These are phyloP conservation scores for Apocynum venetum DNA, from an alignment of 257 asterid genomes.

Conservation along the genomic window DNA sequence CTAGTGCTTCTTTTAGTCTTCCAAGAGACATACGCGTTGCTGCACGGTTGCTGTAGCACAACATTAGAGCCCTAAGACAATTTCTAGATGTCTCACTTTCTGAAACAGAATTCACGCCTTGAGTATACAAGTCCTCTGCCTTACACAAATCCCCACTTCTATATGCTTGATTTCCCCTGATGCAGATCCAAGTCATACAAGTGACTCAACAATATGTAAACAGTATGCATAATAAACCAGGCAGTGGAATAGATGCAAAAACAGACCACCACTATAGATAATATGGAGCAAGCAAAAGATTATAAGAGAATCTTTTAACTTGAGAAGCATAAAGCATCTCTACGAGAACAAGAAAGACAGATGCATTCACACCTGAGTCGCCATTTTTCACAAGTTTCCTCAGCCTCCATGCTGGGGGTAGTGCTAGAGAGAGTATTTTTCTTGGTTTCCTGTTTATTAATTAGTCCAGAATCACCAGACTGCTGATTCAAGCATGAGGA, in stretches of 20 bases:
- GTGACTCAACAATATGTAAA: slow-evolving; percentile 17
- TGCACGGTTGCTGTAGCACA: slow-evolving; percentile 97
- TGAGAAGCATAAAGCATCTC: neutral
- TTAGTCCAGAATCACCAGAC: slow-evolving; percentile 35
- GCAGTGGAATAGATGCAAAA: slow-evolving; percentile 5
- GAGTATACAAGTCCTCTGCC: slow-evolving; percentile 89
- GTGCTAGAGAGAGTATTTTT: slow-evolving; percentile 30
- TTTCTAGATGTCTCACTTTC: slow-evolving; percentile 64
- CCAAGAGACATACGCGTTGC: slow-evolving; percentile 95
- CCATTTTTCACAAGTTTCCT: slow-evolving; percentile 96
- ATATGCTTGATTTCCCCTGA: slow-evolving; percentile 98
- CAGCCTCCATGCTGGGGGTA: slow-evolving; percentile 59
- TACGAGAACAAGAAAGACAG: neutral
- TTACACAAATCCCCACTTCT: slow-evolving; percentile 67
- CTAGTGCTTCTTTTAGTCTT: slow-evolving; percentile 78
- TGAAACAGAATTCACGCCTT: slow-evolving; percentile 69
- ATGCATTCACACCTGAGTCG: slow-evolving; percentile 61
- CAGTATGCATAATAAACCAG: slow-evolving; percentile 4
- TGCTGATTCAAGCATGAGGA: slow-evolving; percentile 33
- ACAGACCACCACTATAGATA: slow-evolving; percentile 11
- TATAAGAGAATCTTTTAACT: neutral
- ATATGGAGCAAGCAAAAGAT: neutral
- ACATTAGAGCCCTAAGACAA: slow-evolving; percentile 72
- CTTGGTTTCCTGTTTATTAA: slow-evolving; percentile 39
- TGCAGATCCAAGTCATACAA: slow-evolving; percentile 31